Evolutionary conservation across 2,329 filamentous ascomycete species (phyloP).

Genomic region (Fonsecaea monophora): DNA sequence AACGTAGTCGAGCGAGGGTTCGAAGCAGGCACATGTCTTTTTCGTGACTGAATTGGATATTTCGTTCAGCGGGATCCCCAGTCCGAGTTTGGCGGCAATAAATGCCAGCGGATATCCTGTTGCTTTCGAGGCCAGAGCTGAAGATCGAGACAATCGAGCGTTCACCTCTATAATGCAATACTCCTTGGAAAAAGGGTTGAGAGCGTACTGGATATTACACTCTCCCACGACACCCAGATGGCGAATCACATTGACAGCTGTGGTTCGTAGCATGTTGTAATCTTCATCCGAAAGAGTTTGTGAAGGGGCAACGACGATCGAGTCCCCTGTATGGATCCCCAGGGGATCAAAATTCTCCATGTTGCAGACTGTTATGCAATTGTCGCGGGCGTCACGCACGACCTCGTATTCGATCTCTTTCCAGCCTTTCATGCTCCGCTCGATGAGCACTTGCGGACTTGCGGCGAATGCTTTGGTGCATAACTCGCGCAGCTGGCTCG

Average conservation of each 20-base stretch:
- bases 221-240: constrained; percentile 97
- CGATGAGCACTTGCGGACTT: constrained; percentile 93
- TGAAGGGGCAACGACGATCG: constrained; percentile 95
- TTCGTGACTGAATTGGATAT: constrained; percentile 96
- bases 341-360: constrained; percentile 99
- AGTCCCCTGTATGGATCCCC: constrained; percentile 97
- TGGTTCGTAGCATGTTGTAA: constrained; percentile 98
- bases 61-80: constrained; percentile 93
- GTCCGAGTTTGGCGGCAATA: constrained; percentile 93
- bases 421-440: constrained; percentile 99
- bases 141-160: constrained; percentile 91
- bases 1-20: constrained; percentile 96
- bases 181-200: constrained; percentile 93
- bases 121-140: constrained; percentile 93
- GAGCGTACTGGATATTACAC: constrained; percentile 97
- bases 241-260: constrained; percentile 94
- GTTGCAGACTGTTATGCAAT: constrained; percentile 99
- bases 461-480: constrained; percentile 95
- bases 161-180: constrained; percentile 99
- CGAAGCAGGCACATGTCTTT: constrained; percentile 95
- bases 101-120: constrained; percentile 96
- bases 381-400: constrained; percentile 91
- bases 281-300: constrained; percentile 97
- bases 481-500: constrained; percentile 79
- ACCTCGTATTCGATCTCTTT: constrained; percentile 99